Base-by-base conservation (phyloP, 73 alveolate species). In the Paramecium biaurelia region DNA sequence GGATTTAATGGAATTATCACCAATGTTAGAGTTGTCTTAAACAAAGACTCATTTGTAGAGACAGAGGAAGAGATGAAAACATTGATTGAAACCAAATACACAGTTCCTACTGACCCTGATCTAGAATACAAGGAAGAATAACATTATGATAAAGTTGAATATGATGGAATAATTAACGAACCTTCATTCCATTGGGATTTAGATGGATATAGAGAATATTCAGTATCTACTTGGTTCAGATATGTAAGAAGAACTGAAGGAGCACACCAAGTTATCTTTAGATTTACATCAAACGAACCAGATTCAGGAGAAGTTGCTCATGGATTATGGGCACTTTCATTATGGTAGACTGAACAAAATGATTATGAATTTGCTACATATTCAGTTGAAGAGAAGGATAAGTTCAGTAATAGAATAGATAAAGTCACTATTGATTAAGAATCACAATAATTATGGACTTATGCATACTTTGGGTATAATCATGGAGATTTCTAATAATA, bases 161-260 rank as follows among this genome's bases (percentile, higher is more conserved):
- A 32, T 23, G 76, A 79, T 43, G 42, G 42, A 23, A 9, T 24
- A 12, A 8, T 11, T 1, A 23, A 9, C 4, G 90, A 79, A 9
- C 76, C 90, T 43, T 8, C 43, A 24, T 30, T 30, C 45, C 15
- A 41, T 5, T 79, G 74, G 70, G 90, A 79, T 79, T 79, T 30
- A 4, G 49, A 79, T 79, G 90, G 90, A n/a, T 45, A 79, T 21
- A 79, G 90, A 79, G 90, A 79, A 79, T 79, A 79, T 24, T 79
- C 90, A 42, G 90, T 79, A 30, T 43, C 90, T 7, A 42, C 72
- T 23, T 79, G 90, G 90, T 79, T 79, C 43, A 79, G 90, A 79
- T 79, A 79, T 79, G 45, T 79, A 11, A 79, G 90, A 79, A 26
- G 28, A 30, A 9, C 90, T 11, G 74, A 38, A 24, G 20, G 3